Evolutionary conservation across 1,284 basidiomycete genomes (phyloP).

Genomic region (Ceratobasidium papillatum): DNA sequence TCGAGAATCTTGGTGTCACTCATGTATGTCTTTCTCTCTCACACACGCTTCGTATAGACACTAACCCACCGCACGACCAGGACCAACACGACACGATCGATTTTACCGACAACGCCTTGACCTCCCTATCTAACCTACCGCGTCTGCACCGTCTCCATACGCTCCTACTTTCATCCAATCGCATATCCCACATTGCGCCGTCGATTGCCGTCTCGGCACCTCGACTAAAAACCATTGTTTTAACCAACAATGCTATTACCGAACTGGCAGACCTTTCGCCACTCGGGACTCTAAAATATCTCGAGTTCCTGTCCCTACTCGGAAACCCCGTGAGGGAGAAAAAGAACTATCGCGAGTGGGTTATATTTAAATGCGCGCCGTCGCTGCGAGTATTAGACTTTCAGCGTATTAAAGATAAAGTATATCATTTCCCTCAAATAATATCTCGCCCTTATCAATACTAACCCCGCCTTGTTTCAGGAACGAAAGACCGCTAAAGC

Average conservation of each 20-base stretch:
- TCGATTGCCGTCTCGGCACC: conserved; percentile 85
- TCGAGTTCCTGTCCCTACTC: conserved; percentile 84
- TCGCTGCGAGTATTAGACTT: conserved; percentile 94
- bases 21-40: conserved; percentile 64
- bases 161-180: conserved; percentile 87
- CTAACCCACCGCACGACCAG: conserved; percentile 52
- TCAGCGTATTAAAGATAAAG: conserved; percentile 94
- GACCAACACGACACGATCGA: conserved; percentile 96
- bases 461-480: conserved; percentile 53
- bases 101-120: conserved; percentile 95
- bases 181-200: conserved; percentile 81
- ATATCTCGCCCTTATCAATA: neutral
- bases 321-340: conserved; percentile 94
- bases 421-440: conserved; percentile 56
- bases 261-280: conserved; percentile 87
- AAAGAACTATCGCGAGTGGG: conserved; percentile 97
- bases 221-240: conserved; percentile 79
- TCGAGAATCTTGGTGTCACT: conserved; percentile 99
- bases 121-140: conserved; percentile 86
- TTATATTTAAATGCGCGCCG: conserved; percentile 79
- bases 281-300: conserved; percentile 77
- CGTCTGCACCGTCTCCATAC: conserved; percentile 81
- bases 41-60: conserved; percentile 3
- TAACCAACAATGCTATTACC: conserved; percentile 78
- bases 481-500: conserved; percentile 78